A percentile compares a stretch with the other conserved stretches of the same genome.
Conservation (phyloP, 2,329 filamentous ascomycete genomes). For the Penicillium sumatraense region DNA sequence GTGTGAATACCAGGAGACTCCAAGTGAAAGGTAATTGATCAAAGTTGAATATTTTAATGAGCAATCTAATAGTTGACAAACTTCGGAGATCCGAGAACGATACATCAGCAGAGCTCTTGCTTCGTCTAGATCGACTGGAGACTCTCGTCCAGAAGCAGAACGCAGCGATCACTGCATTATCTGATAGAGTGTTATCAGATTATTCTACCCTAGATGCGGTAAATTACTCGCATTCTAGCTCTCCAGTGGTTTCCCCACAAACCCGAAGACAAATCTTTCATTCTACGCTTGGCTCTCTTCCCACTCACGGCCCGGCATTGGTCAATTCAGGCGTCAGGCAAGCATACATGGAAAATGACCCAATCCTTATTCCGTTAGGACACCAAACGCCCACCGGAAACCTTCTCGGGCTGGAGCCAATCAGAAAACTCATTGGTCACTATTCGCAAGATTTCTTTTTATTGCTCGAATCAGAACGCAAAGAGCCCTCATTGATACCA, state of each 20-base stretch:
- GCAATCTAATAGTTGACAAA: neutral
- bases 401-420: constrained; percentile 15
- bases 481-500: constrained; percentile 6
- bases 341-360: constrained; percentile 12
- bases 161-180: constrained; percentile 14
- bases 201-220: neutral
- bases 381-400: constrained; percentile 21
- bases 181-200: constrained; percentile 10
- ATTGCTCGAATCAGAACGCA: constrained; percentile 18
- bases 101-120: constrained; percentile 16
- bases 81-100: constrained; percentile 11
- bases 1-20: constrained; percentile 23
- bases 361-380: constrained; percentile 14
- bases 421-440: constrained; percentile 19
- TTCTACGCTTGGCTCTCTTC: neutral
- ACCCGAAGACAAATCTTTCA: neutral
- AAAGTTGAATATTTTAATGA: neutral
- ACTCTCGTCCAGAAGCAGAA: constrained; percentile 21
- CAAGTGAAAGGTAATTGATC: constrained; percentile 18
- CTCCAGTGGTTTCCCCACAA: neutral
- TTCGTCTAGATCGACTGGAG: constrained; percentile 20
- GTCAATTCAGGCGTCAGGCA: neutral
- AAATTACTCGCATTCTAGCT: neutral
- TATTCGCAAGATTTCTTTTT: constrained; percentile 24
- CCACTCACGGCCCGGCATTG: neutral